Evolutionary conservation across 768 basidiomycete species (phyloP).

Genomic region (Amanita thiersii): DNA sequence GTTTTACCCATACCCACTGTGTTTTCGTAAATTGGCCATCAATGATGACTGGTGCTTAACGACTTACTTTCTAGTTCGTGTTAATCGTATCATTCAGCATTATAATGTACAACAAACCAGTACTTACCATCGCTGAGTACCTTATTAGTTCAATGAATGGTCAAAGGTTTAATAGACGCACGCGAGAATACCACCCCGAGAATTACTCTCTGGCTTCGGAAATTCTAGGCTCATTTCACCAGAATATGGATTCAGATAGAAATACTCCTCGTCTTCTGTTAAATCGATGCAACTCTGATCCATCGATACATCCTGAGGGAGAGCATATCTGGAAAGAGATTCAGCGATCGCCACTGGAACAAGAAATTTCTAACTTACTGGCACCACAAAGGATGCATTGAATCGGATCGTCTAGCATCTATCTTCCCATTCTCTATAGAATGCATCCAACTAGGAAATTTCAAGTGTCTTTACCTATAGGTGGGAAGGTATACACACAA

Average conservation of each 20-base stretch:
- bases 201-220: constrained; percentile 70
- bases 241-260: constrained; percentile 89
- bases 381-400: constrained; percentile 93
- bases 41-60: not conserved
- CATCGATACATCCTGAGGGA: constrained; percentile 48
- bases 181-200: constrained; percentile 87
- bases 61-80: constrained; percentile 3
- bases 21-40: not conserved
- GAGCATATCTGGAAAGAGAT: constrained; percentile 50
- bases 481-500: constrained; percentile 31
- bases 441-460: not conserved
- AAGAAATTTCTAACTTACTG: constrained; percentile 45
- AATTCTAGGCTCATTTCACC: constrained; percentile 84
- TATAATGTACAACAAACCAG: not conserved
- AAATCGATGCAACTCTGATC: constrained; percentile 63
- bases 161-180: constrained; percentile 27
- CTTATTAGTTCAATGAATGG: constrained; percentile 7
- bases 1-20: constrained; percentile 96
- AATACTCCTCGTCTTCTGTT: constrained; percentile 67
- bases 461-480: not conserved
- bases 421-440: constrained; percentile 55
- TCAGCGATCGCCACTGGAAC: not conserved
- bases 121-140: constrained; percentile 30
- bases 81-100: not conserved
- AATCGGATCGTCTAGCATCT: constrained; percentile 58